Conservation (phyloP, 2,329 filamentous ascomycete species). For the Stachybotrys chlorohalonatus region DNA sequence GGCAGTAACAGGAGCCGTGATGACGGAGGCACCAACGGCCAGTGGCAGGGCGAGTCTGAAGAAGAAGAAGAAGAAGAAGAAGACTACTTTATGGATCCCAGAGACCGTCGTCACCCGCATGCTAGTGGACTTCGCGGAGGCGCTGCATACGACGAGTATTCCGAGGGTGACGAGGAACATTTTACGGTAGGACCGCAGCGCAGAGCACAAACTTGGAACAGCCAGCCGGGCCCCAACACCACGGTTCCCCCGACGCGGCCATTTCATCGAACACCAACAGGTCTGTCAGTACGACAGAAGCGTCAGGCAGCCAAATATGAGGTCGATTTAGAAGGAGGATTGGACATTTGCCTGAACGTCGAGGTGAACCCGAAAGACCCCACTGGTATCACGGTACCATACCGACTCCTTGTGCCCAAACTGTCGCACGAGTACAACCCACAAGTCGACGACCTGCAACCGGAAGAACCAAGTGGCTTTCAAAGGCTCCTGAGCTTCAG, state of each 20-base stretch:
- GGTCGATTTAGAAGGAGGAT: conserved; percentile 71
- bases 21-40: conserved; percentile 47
- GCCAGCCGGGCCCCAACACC: conserved; percentile 14
- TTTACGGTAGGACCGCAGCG: conserved; percentile 37
- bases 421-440: conserved; percentile 51
- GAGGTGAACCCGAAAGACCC: conserved; percentile 83
- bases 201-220: conserved; percentile 19
- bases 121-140: conserved; percentile 29
- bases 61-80: conserved; percentile 31
- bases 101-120: conserved; percentile 9
- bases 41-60: conserved; percentile 21
- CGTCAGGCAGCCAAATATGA: conserved; percentile 43
- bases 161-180: conserved; percentile 46
- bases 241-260: conserved; percentile 17
- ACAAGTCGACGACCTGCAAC: conserved; percentile 12
- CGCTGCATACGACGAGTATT: conserved; percentile 37
- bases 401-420: conserved; percentile 75
- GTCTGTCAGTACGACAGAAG: conserved; percentile 52
- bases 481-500: conserved; percentile 37
- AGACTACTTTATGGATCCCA: conserved; percentile 15
- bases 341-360: conserved; percentile 83
- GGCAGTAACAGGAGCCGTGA: conserved; percentile 31
- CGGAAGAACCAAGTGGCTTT: conserved; percentile 25
- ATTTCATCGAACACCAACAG: conserved; percentile 64
- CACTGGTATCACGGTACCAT: conserved; percentile 77